Evolutionary conservation across 768 basidiomycete genomes (phyloP).

Genomic region (Pleurotus platypus): DNA sequence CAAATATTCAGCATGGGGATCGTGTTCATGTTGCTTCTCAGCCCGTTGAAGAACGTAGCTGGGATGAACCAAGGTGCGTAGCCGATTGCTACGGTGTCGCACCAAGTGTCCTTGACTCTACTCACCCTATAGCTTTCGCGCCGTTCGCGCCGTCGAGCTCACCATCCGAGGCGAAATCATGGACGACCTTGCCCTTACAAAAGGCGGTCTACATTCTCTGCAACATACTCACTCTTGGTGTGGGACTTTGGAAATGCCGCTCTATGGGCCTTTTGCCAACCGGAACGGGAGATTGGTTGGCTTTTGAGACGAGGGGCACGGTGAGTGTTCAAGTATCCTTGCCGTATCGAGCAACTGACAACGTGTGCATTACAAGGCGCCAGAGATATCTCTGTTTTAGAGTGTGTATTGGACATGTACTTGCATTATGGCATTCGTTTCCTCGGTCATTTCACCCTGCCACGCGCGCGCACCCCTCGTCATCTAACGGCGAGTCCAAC

Average conservation of each 20-base stretch:
- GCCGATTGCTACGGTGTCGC: background rate
- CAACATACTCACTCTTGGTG: constrained; percentile 72
- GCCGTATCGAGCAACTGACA: background rate
- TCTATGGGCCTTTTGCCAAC: constrained; percentile 89
- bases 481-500: no score
- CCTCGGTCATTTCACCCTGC: no score
- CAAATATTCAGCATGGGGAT: constrained; percentile 98
- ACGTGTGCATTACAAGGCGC: constrained; percentile 25
- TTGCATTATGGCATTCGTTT: background rate
- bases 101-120: background rate
- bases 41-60: constrained; percentile 81
- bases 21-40: constrained; percentile 86
- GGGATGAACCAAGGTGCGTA: constrained; percentile 74
- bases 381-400: constrained; percentile 39
- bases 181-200: constrained; percentile 60
- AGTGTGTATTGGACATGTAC: background rate
- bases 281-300: constrained; percentile 92
- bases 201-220: constrained; percentile 70
- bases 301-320: constrained; percentile 78
- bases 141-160: constrained; percentile 68
- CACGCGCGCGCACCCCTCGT: no score
- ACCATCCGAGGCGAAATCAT: constrained; percentile 39
- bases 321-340: constrained; percentile 38
- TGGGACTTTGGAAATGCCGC: constrained; percentile 91
- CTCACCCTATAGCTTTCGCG: constrained; percentile 51